These are phyloP conservation scores for Hygrophila difformis DNA, from an alignment of 257 asterid genomes.

Conservation along the genomic window DNA sequence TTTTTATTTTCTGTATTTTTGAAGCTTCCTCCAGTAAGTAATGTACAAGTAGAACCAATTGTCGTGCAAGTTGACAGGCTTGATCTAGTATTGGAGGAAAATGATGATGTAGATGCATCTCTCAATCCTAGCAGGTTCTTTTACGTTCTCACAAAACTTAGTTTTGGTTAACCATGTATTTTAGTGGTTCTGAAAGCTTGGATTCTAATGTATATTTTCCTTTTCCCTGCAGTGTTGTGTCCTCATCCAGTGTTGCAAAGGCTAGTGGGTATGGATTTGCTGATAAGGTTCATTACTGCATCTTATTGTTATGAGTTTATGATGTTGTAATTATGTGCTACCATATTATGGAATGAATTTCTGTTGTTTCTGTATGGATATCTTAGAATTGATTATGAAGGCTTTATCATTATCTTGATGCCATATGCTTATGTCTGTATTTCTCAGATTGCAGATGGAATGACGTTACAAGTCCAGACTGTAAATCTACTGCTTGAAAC, in stretches of 20 bases:
- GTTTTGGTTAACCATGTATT: conserved; percentile 16
- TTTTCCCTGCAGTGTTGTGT: conserved; percentile 35
- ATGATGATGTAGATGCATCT: conserved; percentile 53
- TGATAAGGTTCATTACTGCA: conserved; percentile 63
- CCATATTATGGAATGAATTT: too few species aligned
- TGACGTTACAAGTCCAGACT: conserved; percentile 75
- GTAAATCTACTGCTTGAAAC: conserved; percentile 94
- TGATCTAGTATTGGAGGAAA: conserved; percentile 90
- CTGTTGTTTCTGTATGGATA: too few species aligned
- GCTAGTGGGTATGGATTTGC: conserved; percentile 91
- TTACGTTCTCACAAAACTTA: conserved; percentile 18
- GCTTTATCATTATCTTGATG: too few species aligned
- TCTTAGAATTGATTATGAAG: too few species aligned
- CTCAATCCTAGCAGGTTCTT: conserved; percentile 57
- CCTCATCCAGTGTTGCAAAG: conserved; percentile 48
- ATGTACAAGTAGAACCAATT: conserved; percentile 89
- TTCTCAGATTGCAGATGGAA: conserved; percentile 95
- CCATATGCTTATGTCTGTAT: conserved; percentile 20
- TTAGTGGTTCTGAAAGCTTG: conserved; percentile 1
- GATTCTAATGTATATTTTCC: conserved; percentile 10
- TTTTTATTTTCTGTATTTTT: conserved; percentile 7
- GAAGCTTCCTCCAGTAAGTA: conserved; percentile 95
- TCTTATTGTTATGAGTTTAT: too few species aligned
- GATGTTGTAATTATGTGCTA: too few species aligned
- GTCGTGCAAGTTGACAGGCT: conserved; percentile 86